These are phyloP conservation scores for Suhomyces panamericanus DNA, from an alignment of 1,139 yeast genomes.

Conservation along the genomic window DNA sequence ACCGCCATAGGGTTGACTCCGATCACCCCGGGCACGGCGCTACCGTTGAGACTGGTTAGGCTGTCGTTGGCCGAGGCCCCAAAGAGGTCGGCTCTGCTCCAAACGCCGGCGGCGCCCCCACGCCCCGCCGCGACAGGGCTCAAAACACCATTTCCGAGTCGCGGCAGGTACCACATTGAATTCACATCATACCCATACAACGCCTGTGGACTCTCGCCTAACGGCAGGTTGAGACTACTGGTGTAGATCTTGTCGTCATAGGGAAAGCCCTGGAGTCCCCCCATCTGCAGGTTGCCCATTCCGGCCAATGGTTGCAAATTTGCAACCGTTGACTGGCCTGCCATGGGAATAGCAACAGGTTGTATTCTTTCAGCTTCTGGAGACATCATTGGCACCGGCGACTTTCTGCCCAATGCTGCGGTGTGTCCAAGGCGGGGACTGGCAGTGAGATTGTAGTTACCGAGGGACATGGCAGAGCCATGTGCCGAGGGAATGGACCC, in stretches of 20 bases:
- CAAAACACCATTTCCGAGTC: conserved; percentile 16
- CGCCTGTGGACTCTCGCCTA: conserved; percentile 10
- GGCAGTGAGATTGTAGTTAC: background rate
- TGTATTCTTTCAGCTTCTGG: background rate
- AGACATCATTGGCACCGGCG: background rate
- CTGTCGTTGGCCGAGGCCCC: conserved; percentile 8
- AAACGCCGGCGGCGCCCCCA: conserved; percentile 7
- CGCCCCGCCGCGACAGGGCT: conserved; percentile 9
- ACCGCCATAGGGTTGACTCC: conserved; percentile 6
- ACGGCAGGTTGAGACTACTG: conserved; percentile 14
- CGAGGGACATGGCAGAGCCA: too few species aligned
- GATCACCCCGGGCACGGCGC: conserved; percentile 4
- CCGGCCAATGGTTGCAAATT: too few species aligned
- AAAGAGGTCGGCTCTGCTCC: conserved; percentile 12
- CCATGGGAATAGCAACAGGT: background rate
- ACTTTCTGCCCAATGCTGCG: background rate
- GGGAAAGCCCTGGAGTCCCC: conserved; percentile 19
- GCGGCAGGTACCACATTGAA: conserved; percentile 19
- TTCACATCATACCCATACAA: conserved; percentile 13
- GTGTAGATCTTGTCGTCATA: conserved; percentile 25
- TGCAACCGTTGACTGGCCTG: too few species aligned
- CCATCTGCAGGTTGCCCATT: too few species aligned
- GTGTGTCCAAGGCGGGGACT: background rate
- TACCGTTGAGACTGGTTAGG: conserved; percentile 11
- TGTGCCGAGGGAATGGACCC: too few species aligned